Evolutionary conservation across 1,139 yeast genomes (phyloP), one percentile per base, ranked within the genome.

Genomic region (Suhomyces wounanorum): DNA sequence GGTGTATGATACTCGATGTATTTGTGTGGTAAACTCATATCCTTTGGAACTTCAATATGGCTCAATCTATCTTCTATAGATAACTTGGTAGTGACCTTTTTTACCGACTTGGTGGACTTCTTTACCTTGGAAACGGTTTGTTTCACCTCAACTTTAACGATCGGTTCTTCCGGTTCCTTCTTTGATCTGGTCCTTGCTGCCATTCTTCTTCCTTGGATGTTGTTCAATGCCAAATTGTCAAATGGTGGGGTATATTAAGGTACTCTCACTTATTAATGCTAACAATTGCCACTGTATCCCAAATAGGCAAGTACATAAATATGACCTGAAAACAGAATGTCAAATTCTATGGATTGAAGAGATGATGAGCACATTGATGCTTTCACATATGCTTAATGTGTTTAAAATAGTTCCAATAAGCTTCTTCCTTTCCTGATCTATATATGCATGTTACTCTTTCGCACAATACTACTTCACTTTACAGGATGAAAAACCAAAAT

Each of bases 1-100:
- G 73, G 70, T 1, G 69, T 65, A 58, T 85, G 89, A 39, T 51
- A 63, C 0, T 66, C 65, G 4, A 68, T 58, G 57, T 76, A 84
- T 1, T 58, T 67, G 5, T 56, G 52, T 0, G 87, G 85, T 3
- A 82, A 61, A 8, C 55, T 49, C 13, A 64, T 53, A 48, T 68
- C 67, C 2, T 54, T 45, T 0, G 77, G 75, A 3, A 65, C 56
- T 3, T 51, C 56, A 7, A 70, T 59, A 49, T 66, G 71, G 1
- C 55, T 46, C 21, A 73, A 55, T 8, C 59, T 52, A 28, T 70
- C 75, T 55, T 75, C 79, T 21, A 68, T 59, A 37, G 60, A 56
- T 16, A 46, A 38, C 40, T 51, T 57, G 14, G 47, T 43, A 4
- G 49, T 9, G 7, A 49, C 40, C 17, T 45, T 28, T 36, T 50